These are phyloP conservation scores for Fistulifera pelliculosa DNA, from an alignment of 108 stramenopile species.

Conservation along the genomic window DNA sequence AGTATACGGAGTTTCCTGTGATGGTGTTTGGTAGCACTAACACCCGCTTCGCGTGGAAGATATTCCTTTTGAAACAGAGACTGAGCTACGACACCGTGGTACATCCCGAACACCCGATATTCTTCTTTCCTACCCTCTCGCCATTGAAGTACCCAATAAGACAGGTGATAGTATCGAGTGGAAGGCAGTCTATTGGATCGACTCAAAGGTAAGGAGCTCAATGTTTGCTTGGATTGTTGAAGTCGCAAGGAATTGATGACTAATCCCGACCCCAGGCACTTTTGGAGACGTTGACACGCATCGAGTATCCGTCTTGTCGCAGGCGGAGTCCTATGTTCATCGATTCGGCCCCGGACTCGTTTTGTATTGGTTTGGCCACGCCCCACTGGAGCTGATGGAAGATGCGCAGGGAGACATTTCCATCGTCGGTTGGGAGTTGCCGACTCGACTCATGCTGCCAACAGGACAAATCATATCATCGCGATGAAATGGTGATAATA, in stretches of 20 bases:
- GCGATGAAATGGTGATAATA: too few species aligned
- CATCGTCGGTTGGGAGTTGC: slow-evolving; percentile 50
- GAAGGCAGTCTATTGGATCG: slow-evolving; percentile 81
- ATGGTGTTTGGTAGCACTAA: slow-evolving; percentile 1
- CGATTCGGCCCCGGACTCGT: slow-evolving; percentile 76
- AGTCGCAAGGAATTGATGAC: too few species aligned
- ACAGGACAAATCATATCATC: slow-evolving; percentile 54
- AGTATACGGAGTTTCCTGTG: background rate
- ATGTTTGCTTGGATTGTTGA: background rate
- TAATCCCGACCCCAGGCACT: slow-evolving; percentile 31
- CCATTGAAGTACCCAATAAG: slow-evolving; percentile 8
- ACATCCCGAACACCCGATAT: slow-evolving; percentile 74
- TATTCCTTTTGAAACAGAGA: slow-evolving; percentile 78
- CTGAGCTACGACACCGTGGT: slow-evolving; percentile 53
- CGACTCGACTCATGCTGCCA: slow-evolving; percentile 51
- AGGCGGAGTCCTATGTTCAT: slow-evolving; percentile 76
- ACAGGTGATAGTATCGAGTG: slow-evolving; percentile 38
- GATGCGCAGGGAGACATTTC: slow-evolving; percentile 59
- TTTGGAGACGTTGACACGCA: slow-evolving; percentile 75
- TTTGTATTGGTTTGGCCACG: slow-evolving; percentile 85
- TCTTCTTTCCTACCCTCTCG: slow-evolving; percentile 28
- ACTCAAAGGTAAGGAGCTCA: slow-evolving; percentile 55
- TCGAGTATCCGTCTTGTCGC: slow-evolving; percentile 56
- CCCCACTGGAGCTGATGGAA: slow-evolving; percentile 50
- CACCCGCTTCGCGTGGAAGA: slow-evolving; percentile 13